These are phyloP conservation scores for Suillus cothurnatus DNA, from an alignment of 768 basidiomycete species.

Conservation along the genomic window DNA sequence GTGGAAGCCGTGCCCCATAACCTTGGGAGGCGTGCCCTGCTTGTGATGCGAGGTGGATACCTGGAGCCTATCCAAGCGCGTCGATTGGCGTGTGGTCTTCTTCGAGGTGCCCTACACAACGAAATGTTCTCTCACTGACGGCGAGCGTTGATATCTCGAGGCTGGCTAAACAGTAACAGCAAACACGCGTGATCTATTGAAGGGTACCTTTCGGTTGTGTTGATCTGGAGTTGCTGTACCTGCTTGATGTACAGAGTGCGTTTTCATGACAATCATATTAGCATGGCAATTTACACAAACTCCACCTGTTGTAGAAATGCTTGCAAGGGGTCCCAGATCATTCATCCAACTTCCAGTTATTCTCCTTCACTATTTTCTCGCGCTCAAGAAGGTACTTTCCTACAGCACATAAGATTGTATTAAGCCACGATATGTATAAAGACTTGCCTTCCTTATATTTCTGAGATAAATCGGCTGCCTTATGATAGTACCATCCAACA, in stretches of 20 bases:
- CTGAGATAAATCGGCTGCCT: slow-evolving; percentile 73
- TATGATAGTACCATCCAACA: slow-evolving; percentile 83
- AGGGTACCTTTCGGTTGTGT: background rate
- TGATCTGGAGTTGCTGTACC: background rate
- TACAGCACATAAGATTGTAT: slow-evolving; percentile 26
- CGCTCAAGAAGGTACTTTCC: slow-evolving; percentile 83
- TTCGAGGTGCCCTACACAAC: background rate
- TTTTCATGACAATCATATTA: background rate
- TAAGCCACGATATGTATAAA: background rate
- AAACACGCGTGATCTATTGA: background rate
- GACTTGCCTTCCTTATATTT: slow-evolving; percentile 82
- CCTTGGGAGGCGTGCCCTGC: background rate
- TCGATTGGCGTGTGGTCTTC: background rate
- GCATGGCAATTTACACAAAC: background rate
- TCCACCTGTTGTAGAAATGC: background rate
- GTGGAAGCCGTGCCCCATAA: background rate
- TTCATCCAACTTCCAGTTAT: slow-evolving; percentile 70
- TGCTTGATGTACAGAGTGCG: background rate
- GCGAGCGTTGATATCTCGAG: background rate
- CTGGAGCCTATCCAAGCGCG: background rate
- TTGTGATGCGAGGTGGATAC: background rate
- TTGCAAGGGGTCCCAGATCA: slow-evolving; percentile 15
- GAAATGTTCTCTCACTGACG: background rate
- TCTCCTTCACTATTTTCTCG: slow-evolving; percentile 81
- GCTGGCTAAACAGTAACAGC: background rate